Percentiles rank a stretch among this genome's conserved stretches.
Conservation (phyloP, 2,329 filamentous ascomycete genomes). For the Aspergillus pseudoterreus region DNA sequence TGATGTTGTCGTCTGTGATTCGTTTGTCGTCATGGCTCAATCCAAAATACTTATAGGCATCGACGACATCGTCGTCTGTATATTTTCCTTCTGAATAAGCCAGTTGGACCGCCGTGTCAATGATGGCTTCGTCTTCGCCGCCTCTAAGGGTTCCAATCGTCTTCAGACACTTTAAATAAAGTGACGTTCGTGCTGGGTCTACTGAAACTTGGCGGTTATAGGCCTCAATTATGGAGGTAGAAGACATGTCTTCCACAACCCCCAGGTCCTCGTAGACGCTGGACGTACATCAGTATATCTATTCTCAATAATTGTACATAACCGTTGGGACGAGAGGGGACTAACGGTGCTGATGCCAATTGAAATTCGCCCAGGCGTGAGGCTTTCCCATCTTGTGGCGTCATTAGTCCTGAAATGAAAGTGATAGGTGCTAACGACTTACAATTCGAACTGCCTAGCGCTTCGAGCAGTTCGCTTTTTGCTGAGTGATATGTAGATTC, state of each 20-base stretch:
- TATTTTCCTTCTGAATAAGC: slow-evolving; percentile 58
- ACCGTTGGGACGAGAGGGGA: slow-evolving; percentile 7
- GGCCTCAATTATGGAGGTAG: slow-evolving; percentile 58
- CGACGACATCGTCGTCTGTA: slow-evolving; percentile 53
- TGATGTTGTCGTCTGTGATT: slow-evolving; percentile 58
- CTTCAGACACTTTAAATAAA: slow-evolving; percentile 65
- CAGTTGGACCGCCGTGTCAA: slow-evolving; percentile 56
- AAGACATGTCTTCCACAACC: slow-evolving; percentile 59
- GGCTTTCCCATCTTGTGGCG: slow-evolving; percentile 26
- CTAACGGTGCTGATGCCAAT: slow-evolving; percentile 31
- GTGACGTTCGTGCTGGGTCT: slow-evolving; percentile 53
- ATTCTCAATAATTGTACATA: neutral
- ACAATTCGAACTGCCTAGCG: slow-evolving; percentile 35
- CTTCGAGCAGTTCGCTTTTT: slow-evolving; percentile 35
- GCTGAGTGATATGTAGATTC: slow-evolving; percentile 34
- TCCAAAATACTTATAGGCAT: slow-evolving; percentile 59
- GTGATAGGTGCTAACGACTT: slow-evolving; percentile 10
- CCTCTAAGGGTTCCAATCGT: slow-evolving; percentile 53
- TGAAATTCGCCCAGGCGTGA: slow-evolving; percentile 25
- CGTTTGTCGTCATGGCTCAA: slow-evolving; percentile 45
- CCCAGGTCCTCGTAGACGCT: slow-evolving; percentile 62
- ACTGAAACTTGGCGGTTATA: slow-evolving; percentile 58
- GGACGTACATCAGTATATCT: slow-evolving; percentile 9
- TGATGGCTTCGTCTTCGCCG: slow-evolving; percentile 47
- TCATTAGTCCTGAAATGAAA: slow-evolving; percentile 11